Evolutionary conservation across 2,329 filamentous ascomycete species (phyloP), one percentile per base, ranked within the genome.

Genomic region (Sporothrix schenckii): DNA sequence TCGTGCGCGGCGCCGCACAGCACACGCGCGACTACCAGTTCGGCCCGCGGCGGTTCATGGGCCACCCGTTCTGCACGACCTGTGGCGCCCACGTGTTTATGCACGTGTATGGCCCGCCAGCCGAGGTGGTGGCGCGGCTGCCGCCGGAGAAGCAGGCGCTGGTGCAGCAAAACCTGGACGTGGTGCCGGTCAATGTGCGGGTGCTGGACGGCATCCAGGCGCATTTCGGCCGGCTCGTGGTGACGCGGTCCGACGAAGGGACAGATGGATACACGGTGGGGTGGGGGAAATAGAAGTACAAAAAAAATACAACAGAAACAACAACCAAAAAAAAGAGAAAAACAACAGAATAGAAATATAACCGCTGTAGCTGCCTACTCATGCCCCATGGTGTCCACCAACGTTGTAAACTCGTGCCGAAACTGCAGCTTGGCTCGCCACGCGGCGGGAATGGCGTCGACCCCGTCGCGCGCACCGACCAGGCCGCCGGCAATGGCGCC

Each of bases 401-500:
- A 24, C 4, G 24, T 34, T 1, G 56, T 70, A 73, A 83, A 83
- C 75, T 83, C 81, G 1, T 76, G 66, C 1, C 71, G 75, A 72
- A 81, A 83, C 75, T 83, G 81, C 71, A 83, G 72, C 72, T 75
- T 77, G 10, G 75, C 72, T 67, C 76, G 75, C 83, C 83, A 85
- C 16, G 75, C 49, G n/a, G 63, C 27, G 0, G 83, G 82, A n/a
- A 85, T 80, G 5, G 76, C 79, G 1, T 78, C 75, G 3, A 79
- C 75, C 3, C 83, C 83, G 63, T 84, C 81, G 34, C 81, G 75
- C 1, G 82, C 83, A 0, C 83, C 83, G 2, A 85, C 70, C 3
- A 84, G 72, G 0, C 83, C 83, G 0, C 83, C 82, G 0, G 82
- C 81, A 54, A 84, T 79, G 0, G 83, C 83, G 0, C 74, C 82